Evolutionary conservation across 2,329 filamentous ascomycete genomes (phyloP).

Genomic region (Hymenoscyphus fraxineus): DNA sequence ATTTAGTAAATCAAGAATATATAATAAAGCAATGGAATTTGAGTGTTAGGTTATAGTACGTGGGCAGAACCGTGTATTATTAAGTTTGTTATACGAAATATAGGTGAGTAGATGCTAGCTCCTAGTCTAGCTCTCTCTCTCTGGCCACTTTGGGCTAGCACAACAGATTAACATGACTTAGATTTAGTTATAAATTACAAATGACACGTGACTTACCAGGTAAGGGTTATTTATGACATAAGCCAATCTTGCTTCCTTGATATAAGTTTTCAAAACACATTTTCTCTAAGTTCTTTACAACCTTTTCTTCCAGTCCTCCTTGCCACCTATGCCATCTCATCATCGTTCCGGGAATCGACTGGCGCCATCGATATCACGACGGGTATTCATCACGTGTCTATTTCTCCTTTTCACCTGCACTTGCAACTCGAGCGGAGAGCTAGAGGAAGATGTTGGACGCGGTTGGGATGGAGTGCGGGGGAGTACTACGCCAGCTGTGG

Average conservation of each 20-base stretch:
- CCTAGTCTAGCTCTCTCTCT: too few species aligned
- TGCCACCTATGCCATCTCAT: background rate
- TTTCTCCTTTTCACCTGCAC: background rate
- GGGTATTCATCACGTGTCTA: background rate
- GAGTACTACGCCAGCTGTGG: too few species aligned
- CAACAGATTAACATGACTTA: background rate
- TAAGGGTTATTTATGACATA: background rate
- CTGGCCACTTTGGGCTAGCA: too few species aligned
- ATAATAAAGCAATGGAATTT: too few species aligned
- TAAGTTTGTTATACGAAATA: too few species aligned
- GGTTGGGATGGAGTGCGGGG: too few species aligned
- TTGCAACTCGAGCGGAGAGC: background rate
- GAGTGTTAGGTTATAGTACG: too few species aligned
- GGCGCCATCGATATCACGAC: background rate
- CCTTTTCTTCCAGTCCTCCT: background rate
- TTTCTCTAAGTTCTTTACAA: background rate
- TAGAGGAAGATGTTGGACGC: too few species aligned
- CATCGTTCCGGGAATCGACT: too few species aligned
- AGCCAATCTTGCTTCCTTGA: background rate
- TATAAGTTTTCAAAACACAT: background rate
- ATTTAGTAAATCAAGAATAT: too few species aligned
- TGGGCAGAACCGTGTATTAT: too few species aligned
- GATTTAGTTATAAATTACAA: background rate
- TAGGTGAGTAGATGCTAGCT: too few species aligned
- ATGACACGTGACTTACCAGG: background rate